Conservation (phyloP, 2,329 filamentous ascomycete species). For the Colletotrichum somersetense region DNA sequence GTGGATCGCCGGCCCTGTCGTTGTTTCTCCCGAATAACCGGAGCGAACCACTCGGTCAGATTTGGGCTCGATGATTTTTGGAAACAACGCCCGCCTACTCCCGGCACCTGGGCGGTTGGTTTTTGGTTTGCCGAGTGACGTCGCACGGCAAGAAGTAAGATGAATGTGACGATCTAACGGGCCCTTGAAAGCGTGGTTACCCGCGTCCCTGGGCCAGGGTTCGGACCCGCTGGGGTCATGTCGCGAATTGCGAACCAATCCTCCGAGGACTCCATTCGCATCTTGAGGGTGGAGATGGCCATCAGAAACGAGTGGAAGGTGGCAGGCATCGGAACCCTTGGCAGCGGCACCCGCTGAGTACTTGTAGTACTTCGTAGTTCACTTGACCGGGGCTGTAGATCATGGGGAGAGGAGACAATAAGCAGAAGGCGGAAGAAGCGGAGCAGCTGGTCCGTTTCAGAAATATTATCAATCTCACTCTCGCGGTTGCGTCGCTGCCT, state of each 20-base stretch:
- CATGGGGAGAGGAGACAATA: slow-evolving; percentile 6
- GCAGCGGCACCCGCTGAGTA: slow-evolving; percentile 27
- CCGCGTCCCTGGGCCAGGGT: background rate
- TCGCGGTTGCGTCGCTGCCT: slow-evolving; percentile 1
- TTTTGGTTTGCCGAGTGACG: background rate
- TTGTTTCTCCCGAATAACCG: background rate
- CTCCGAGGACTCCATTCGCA: slow-evolving; percentile 16
- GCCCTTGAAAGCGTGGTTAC: background rate
- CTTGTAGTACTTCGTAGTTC: no score
- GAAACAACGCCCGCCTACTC: background rate
- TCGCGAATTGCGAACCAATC: slow-evolving; percentile 4
- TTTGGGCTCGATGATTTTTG: background rate
- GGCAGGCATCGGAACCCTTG: background rate
- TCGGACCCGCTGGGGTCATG: background rate
- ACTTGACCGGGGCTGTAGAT: slow-evolving; percentile 31
- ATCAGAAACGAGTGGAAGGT: background rate
- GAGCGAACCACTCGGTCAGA: slow-evolving; percentile 1
- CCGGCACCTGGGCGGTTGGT: background rate
- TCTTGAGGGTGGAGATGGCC: slow-evolving; percentile 10
- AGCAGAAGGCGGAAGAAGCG: slow-evolving; percentile 11
- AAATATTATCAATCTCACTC: slow-evolving; percentile 11
- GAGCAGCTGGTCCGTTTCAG: slow-evolving; percentile 34
- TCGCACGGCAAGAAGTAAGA: slow-evolving; percentile 18
- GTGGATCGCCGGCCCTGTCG: background rate
- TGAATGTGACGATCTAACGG: slow-evolving; percentile 26